A percentile compares a stretch with the other conserved stretches of the same genome.
phyloP scores from a whole-genome alignment of 441 rosid genomes.

The Jatropha multifida region DNA sequence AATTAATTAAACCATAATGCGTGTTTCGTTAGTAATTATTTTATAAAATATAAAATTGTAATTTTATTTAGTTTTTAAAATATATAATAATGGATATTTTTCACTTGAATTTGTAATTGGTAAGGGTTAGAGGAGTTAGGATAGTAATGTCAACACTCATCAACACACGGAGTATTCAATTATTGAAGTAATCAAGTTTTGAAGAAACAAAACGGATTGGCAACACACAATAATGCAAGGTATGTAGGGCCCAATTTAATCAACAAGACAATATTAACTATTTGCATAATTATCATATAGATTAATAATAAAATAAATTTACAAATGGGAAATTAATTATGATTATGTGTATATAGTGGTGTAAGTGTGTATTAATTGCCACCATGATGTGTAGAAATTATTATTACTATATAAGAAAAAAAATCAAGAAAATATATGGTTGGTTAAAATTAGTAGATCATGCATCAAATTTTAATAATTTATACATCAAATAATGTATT shows the following conservation, averaged over 20 bases:
- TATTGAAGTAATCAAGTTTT: slow-evolving; percentile 22
- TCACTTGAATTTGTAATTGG: no score
- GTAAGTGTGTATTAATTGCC: slow-evolving; percentile 5
- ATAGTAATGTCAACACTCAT: slow-evolving; percentile 9
- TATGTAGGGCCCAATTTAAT: slow-evolving; percentile 26
- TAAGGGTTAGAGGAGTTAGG: not conserved
- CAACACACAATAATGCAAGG: slow-evolving; percentile 25
- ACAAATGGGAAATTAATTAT: not conserved
- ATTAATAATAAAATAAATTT: not conserved
- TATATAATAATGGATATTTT: no score
- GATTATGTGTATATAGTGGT: not conserved
- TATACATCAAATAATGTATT: not conserved
- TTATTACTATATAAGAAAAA: not conserved
- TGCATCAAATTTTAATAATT: not conserved
- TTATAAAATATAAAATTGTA: no score
- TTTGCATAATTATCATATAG: not conserved
- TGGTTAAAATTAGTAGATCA: not conserved
- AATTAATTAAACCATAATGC: no score
- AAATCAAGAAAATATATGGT: not conserved
- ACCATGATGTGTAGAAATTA: not conserved
- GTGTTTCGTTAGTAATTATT: no score
- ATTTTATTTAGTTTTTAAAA: no score
- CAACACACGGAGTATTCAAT: slow-evolving; percentile 25
- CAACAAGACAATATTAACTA: slow-evolving; percentile 3
- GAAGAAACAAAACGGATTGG: slow-evolving; percentile 20